These are phyloP conservation scores for Diplodia scrobiculata DNA, from an alignment of 2,329 filamentous ascomycete species.

Conservation along the genomic window DNA sequence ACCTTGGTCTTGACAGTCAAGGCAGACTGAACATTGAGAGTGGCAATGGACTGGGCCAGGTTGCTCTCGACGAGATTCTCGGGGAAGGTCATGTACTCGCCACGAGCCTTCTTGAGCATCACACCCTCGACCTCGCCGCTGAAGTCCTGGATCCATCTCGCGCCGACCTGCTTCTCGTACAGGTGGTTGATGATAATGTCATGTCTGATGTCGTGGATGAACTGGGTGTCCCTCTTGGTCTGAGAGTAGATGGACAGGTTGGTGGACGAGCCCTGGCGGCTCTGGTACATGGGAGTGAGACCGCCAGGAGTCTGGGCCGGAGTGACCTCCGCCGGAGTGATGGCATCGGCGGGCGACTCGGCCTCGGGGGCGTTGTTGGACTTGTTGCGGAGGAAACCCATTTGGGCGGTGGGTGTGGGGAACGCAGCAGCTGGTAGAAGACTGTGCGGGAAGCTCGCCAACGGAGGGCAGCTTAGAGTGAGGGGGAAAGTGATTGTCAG, in stretches of 20 bases:
- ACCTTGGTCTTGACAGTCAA: conserved; percentile 26
- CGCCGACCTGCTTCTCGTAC: conserved; percentile 23
- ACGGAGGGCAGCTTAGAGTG: not conserved
- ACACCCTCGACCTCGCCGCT: conserved; percentile 23
- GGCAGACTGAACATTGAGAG: conserved; percentile 28
- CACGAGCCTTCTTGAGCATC: conserved; percentile 24
- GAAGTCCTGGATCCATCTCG: conserved; percentile 26
- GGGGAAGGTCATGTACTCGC: conserved; percentile 26
- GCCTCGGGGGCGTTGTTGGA: not conserved
- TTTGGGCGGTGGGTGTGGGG: not conserved
- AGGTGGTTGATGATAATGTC: conserved; percentile 28
- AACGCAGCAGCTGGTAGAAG: not conserved
- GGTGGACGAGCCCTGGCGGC: conserved; percentile 18
- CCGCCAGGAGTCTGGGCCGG: conserved; percentile 3
- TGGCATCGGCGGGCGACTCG: not conserved
- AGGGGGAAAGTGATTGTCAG: not conserved
- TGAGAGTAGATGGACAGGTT: conserved; percentile 18
- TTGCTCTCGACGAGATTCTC: conserved; percentile 5
- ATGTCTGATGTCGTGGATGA: conserved; percentile 28
- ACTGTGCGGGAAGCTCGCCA: not conserved
- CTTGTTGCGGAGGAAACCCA: not conserved
- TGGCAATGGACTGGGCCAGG: conserved; percentile 22
- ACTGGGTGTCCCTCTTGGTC: conserved; percentile 11
- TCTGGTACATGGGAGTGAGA: conserved; percentile 22
- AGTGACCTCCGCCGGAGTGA: not conserved